Evolutionary conservation across 179 eudicot genomes (phyloP), one percentile per base, ranked within the genome.

Genomic region (Silene coronaria): DNA sequence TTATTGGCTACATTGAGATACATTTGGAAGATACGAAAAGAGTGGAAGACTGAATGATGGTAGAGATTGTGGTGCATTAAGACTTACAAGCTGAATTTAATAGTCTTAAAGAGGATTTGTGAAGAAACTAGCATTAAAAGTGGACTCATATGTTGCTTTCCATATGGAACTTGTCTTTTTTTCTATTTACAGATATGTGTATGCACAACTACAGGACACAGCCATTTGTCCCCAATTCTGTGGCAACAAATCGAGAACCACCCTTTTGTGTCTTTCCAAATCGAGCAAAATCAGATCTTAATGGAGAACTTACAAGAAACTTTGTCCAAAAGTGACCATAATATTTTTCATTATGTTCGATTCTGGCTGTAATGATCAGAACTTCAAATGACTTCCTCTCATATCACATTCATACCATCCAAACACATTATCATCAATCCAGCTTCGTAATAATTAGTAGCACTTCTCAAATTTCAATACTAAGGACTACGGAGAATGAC

Each of bases 1-100:
- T 34, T 32, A 36, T 67, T 67, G 48, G 70, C 70, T 36, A 67
- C 19, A 67, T 2, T 17, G 51, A 67, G 48, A 34, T 67, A 34
- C 48, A 19, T 0, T 7, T 9, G 26, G 22, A 36, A 67, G 48
- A 19, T n/a, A 34, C 4, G 70, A 21, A 32, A 67, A 32, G 48
- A 67, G 9, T 19, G 70, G 70, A 67, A 32, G 27, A 0, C 12
- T 36, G 21, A 42, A 53, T 53, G 70, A 67, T 17, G 24, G 51
- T 32, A 36, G 42, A 30, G 13, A 36, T 32, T 32, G 24, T 34
- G 48, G 12, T 67, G 48, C 45, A 30, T 64, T 16, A 28, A 7
- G 70, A 16, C 2, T 28, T 26, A 8, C 62, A 30, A 66, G 32
- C 23, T 30, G 36, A 64, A 27, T 13, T 51, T 51, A 51, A 51